phyloP scores from a whole-genome alignment of 352 stramenopile species.

The Pythium rhizo-oryzae region DNA sequence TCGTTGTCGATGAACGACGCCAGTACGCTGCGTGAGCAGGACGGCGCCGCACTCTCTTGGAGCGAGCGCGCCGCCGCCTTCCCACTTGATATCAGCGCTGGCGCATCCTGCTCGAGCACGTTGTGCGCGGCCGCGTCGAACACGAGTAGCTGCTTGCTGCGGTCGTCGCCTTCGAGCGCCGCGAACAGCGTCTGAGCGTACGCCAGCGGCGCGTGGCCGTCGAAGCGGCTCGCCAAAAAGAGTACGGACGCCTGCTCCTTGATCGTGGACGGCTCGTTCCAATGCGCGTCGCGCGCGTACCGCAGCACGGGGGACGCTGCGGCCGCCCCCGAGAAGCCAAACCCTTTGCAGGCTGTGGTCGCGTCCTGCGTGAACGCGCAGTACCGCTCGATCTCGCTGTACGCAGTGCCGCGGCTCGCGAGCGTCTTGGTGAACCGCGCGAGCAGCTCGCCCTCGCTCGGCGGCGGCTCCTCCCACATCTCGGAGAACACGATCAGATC shows the following conservation, averaged over 20 bases:
- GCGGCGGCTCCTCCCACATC: slow-evolving; percentile 66
- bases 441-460: slow-evolving; percentile 44
- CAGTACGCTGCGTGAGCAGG: slow-evolving; percentile 53
- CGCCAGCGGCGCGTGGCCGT: slow-evolving; percentile 42
- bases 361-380: slow-evolving; percentile 62
- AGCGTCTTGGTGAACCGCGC: slow-evolving; percentile 46
- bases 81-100: background rate
- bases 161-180: slow-evolving; percentile 30
- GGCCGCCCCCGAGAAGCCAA: slow-evolving; percentile 2
- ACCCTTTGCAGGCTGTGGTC: slow-evolving; percentile 38
- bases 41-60: slow-evolving; percentile 32
- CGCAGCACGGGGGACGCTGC: slow-evolving; percentile 23
- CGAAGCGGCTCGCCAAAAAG: slow-evolving; percentile 51
- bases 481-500: slow-evolving; percentile 75
- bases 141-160: slow-evolving; percentile 51
- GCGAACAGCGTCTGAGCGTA: slow-evolving; percentile 50
- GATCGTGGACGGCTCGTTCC: slow-evolving; percentile 37
- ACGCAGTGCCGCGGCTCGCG: slow-evolving; percentile 50
- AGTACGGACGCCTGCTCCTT: slow-evolving; percentile 48
- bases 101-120: slow-evolving; percentile 35
- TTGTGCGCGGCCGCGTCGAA: slow-evolving; percentile 44
- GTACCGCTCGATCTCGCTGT: slow-evolving; percentile 52
- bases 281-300: slow-evolving; percentile 39
- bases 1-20: slow-evolving; percentile 54
- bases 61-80: slow-evolving; percentile 11